Base-by-base conservation (phyloP, 768 basidiomycete species). In the Suillus plorans region DNA sequence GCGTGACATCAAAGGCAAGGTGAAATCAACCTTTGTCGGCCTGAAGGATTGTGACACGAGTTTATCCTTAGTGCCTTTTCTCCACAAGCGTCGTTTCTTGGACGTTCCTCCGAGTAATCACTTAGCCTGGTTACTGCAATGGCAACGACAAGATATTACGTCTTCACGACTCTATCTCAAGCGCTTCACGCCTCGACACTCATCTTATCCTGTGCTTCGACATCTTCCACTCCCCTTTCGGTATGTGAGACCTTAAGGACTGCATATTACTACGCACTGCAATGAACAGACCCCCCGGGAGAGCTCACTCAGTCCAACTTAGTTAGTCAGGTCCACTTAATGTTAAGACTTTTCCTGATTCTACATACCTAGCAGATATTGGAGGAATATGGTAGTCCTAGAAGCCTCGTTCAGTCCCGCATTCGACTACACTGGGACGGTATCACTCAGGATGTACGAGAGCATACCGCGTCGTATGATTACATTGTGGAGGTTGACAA, bases 131-230 rank as follows among this genome's bases (percentile, higher is more conserved):
- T 44, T 65, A 42, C 45, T 66, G 5, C 36, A 5, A 22, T 56
- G 58, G 41, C 42, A 42, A 44, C 52, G 53, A 9, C 52, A 66
- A 57, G 63, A 64, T 57, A 64, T 66, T 2, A 65, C 44, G 44
- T 22, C 18, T 37, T 64, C 63, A 14, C 63, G 22, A 5, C 25
- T 55, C 25, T 64, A 57, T 13, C 37, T 63, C 22, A 63, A 31
- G 18, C 58, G 57, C 13, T 25, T 59, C 14, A 42, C 41, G 20
- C 41, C 25, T 20, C 41, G 58, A 41, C n/a, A 28, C 12, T 12
- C 58, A 59, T 42, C 1, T 42, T 42, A 42, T 44, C 58, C 58
- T 42, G 6, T 42, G 20, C 58, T 59, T 20, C 58, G 58, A 42
- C 25, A 42, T 3, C 58, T 59, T 31, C 58, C 58, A 12, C 37